Conservation (phyloP, 345 rosid species). For the Salix brachista region DNA sequence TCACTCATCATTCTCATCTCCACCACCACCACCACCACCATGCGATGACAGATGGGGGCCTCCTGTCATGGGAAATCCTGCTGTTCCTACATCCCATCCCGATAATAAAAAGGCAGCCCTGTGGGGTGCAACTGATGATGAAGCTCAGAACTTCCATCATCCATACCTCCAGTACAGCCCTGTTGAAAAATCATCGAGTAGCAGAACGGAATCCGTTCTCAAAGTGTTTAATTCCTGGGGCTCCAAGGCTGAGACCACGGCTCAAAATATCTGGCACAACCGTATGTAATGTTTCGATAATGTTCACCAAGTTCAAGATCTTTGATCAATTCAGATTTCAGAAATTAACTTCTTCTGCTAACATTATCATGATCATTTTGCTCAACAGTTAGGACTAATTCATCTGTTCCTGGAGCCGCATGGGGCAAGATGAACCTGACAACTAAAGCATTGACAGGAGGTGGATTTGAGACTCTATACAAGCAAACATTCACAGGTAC, state of each 20-base stretch:
- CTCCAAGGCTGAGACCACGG: slow-evolving; percentile 47
- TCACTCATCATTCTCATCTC: slow-evolving; percentile 12
- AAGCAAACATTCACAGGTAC: slow-evolving; percentile 35
- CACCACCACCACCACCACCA: background rate
- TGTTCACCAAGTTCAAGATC: background rate
- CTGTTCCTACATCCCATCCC: slow-evolving; percentile 50
- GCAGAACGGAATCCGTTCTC: slow-evolving; percentile 50
- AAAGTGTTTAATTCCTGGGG: slow-evolving; percentile 44
- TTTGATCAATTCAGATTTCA: background rate
- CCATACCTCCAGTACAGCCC: slow-evolving; percentile 46
- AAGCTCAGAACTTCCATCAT: slow-evolving; percentile 32
- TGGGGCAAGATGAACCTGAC: slow-evolving; percentile 58
- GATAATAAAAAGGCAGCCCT: slow-evolving; percentile 58
- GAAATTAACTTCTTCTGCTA: too few species aligned
- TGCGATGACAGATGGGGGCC: slow-evolving; percentile 45
- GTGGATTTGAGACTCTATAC: slow-evolving; percentile 55
- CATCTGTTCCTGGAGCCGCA: slow-evolving; percentile 50
- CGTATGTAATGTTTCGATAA: slow-evolving; percentile 13
- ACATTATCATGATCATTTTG: too few species aligned
- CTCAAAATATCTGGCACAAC: slow-evolving; percentile 55
- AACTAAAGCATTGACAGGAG: slow-evolving; percentile 51
- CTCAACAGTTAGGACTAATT: slow-evolving; percentile 39
- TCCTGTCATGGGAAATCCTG: slow-evolving; percentile 52
- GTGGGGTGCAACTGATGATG: slow-evolving; percentile 39
- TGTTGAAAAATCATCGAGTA: slow-evolving; percentile 32